These are phyloP conservation scores for Musa beccarii DNA, from an alignment of 176 grass and related monocot genomes.

Conservation along the genomic window DNA sequence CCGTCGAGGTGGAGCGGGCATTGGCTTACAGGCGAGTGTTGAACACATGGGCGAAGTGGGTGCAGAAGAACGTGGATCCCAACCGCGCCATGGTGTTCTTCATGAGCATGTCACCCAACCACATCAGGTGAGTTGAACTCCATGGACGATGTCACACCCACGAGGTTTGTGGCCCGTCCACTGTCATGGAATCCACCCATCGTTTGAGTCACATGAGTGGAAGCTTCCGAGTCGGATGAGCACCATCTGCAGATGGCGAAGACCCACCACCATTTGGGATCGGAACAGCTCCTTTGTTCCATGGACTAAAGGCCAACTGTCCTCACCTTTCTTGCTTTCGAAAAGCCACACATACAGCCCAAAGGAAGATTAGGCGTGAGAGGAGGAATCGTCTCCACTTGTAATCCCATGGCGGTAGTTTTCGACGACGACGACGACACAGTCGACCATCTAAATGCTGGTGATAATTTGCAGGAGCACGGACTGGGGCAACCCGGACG, in stretches of 20 bases:
- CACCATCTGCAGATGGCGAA: no score
- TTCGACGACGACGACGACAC: background rate
- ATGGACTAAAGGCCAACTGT: background rate
- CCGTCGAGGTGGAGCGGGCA: slow-evolving; percentile 70
- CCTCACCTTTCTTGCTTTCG: background rate
- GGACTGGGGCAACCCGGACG: slow-evolving; percentile 72
- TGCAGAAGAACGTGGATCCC: slow-evolving; percentile 79
- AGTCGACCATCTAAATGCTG: background rate
- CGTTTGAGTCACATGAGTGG: background rate
- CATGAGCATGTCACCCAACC: slow-evolving; percentile 97
- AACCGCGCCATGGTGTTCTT: slow-evolving; percentile 73
- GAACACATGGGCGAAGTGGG: slow-evolving; percentile 82
- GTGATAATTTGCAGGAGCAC: slow-evolving; percentile 31
- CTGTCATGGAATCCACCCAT: no score
- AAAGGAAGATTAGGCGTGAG: no score
- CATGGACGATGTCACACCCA: no score
- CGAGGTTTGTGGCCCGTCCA: no score
- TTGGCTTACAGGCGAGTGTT: slow-evolving; percentile 72
- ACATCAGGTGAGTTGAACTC: slow-evolving; percentile 50
- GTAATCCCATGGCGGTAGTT: background rate
- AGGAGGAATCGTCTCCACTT: background rate
- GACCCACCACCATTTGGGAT: no score
- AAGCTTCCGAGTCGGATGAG: background rate
- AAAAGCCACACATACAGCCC: background rate
- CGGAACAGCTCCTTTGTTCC: no score